Percentiles rank a stretch among this genome's conserved stretches.
These are phyloP conservation scores for Cubamyces lactineus DNA, from an alignment of 768 basidiomycete genomes.

Conservation along the genomic window DNA sequence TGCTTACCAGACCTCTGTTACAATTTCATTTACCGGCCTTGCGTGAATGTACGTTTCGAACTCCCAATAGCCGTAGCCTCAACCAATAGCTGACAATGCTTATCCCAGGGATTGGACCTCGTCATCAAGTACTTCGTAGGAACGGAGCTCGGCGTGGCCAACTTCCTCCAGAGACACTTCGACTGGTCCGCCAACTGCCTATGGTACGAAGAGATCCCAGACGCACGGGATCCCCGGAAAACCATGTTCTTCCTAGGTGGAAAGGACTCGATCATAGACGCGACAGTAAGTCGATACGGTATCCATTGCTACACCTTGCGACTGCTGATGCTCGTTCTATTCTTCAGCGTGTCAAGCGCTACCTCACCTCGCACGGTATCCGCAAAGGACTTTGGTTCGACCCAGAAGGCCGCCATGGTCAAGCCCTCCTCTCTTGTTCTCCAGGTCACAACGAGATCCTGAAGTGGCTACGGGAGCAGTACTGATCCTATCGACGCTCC, in stretches of 20 bases:
- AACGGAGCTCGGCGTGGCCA: slow-evolving; percentile 85
- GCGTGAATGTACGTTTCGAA: slow-evolving; percentile 55
- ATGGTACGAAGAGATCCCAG: slow-evolving; percentile 89
- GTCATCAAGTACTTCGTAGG: slow-evolving; percentile 88
- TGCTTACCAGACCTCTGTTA: slow-evolving; percentile 73
- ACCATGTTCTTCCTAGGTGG: slow-evolving; percentile 83
- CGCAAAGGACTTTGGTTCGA: slow-evolving; percentile 68
- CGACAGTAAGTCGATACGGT: slow-evolving; percentile 50
- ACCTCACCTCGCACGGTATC: slow-evolving; percentile 76
- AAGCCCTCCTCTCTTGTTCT: slow-evolving; percentile 56
- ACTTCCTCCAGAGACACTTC: slow-evolving; percentile 81
- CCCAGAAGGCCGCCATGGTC: slow-evolving; percentile 63
- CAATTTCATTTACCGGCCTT: slow-evolving; percentile 82
- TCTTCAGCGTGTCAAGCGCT: slow-evolving; percentile 66
- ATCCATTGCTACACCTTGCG: not conserved
- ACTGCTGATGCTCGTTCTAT: not conserved
- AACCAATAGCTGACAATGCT: slow-evolving; percentile 8
- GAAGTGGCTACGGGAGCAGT: slow-evolving; percentile 54
- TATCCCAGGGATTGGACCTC: slow-evolving; percentile 68
- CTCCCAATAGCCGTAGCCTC: not conserved
- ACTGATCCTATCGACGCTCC: not conserved
- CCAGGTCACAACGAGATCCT: slow-evolving; percentile 60
- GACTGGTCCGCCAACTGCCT: slow-evolving; percentile 88
- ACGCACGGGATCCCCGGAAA: slow-evolving; percentile 67
- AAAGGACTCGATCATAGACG: slow-evolving; percentile 76